Conservation (phyloP, 306 rosid genomes). For the Acacia acuminata region DNA sequence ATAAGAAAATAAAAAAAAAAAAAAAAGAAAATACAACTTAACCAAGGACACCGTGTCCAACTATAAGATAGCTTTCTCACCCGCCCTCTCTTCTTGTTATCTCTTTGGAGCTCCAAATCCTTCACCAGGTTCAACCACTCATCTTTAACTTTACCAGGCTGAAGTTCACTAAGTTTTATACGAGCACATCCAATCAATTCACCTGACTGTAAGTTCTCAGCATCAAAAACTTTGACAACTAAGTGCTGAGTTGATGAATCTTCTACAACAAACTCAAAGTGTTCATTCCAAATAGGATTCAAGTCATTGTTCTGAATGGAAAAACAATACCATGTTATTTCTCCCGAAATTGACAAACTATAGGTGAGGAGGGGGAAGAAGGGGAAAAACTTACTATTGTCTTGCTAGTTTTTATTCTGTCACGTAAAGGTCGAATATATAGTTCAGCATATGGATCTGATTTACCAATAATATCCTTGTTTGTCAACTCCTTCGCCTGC, state of each 20-base stretch:
- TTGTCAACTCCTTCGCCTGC: slow-evolving; percentile 90
- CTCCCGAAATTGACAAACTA: slow-evolving; percentile 20
- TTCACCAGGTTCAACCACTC: slow-evolving; percentile 39
- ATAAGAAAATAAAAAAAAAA: not conserved
- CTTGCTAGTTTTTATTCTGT: slow-evolving; percentile 88
- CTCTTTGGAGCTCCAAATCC: slow-evolving; percentile 86
- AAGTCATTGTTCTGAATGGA: slow-evolving; percentile 15
- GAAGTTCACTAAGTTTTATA: not conserved
- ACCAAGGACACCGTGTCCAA: slow-evolving; percentile 17
- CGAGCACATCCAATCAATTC: slow-evolving; percentile 60
- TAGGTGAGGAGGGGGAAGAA: slow-evolving; percentile 2
- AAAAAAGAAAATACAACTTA: not conserved
- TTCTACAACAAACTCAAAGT: not conserved
- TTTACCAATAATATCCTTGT: slow-evolving; percentile 94
- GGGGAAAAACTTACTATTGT: slow-evolving; percentile 59
- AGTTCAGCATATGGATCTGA: slow-evolving; percentile 93
- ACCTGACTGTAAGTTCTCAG: slow-evolving; percentile 78
- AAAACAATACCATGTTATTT: slow-evolving; percentile 22
- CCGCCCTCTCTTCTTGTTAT: slow-evolving; percentile 88
- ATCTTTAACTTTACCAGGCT: not conserved
- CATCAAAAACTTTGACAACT: slow-evolving; percentile 69
- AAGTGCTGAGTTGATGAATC: slow-evolving; percentile 68
- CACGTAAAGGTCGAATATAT: slow-evolving; percentile 76
- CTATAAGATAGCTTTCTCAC: slow-evolving; percentile 40
- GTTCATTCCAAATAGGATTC: not conserved